Evolutionary conservation across 192 early-diverging fungal genomes (phyloP), one percentile per base, ranked within the genome.

Genomic region (Geranomyces variabilis): DNA sequence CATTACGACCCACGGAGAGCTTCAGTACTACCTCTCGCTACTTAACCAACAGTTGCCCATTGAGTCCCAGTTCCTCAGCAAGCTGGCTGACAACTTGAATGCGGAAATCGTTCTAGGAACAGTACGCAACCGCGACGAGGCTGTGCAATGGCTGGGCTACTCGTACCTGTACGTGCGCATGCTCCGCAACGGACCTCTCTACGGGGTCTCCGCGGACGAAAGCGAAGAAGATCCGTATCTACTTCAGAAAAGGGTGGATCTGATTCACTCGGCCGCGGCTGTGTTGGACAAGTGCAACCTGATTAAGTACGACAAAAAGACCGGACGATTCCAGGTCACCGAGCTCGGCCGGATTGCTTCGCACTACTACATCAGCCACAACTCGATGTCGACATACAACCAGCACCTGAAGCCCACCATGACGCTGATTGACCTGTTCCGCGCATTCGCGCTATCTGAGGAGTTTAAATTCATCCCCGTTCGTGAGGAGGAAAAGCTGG

Each of bases 21-120:
- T 99, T 17, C 93, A 95, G 70, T 98, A 96, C 83, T 99, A 97
- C 73, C 81, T 99, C 19, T 97, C 94, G 29, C 79, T 98, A 19
- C 78, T 99, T 48, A 97, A 94, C 77, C 91, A 94, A 82, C 96
- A 99, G 82, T 82, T 98, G 33, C 97, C 97, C 0, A 99, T 99
- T 72, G 97, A 99, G 81, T 93, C 91, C 24, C 95, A 99, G 86
- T 92, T 98, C 62, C 81, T 97, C 31, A 83, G 87, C 34, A 84
- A 88, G 57, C 80, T 99, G 19, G 84, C 94, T 15, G 97, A 99
- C 78, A 89, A 91, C 46, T 82, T 99, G 63, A 99, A 99, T 73
- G 97, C 97, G 0, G 97, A 99, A 76, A 90, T 99, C 68, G 94
- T 94, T 0, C 77, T 96, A 67, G 97, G 97, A n/a, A 89, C 88